Percentiles rank a stretch among this genome's conserved stretches.
These are phyloP conservation scores for Aureobasidium sp. DNA, from an alignment of 2,329 filamentous ascomycete genomes.

Conservation along the genomic window DNA sequence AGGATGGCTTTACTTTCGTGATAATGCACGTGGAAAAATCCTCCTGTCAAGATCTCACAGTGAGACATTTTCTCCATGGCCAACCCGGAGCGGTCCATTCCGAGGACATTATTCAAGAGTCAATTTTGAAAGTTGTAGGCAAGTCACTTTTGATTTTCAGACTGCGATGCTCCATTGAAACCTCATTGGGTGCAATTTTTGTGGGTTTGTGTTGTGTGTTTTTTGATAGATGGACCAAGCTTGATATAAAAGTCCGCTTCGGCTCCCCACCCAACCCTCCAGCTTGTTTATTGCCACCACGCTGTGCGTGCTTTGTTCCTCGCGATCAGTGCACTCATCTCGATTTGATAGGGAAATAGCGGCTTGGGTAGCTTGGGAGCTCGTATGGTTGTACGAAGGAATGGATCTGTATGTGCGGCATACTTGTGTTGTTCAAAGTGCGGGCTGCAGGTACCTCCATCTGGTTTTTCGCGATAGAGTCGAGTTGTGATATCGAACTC, in stretches of 20 bases:
- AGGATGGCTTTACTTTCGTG: neutral
- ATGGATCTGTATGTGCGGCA: neutral
- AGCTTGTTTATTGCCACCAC: neutral
- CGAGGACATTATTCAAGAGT: neutral
- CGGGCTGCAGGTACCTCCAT: neutral
- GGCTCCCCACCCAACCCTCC: slow-evolving; percentile 4
- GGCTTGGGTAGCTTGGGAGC: neutral
- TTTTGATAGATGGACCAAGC: neutral
- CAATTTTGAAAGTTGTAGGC: neutral
- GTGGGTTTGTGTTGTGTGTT: neutral
- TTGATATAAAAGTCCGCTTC: slow-evolving; percentile 8
- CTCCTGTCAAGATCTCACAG: neutral
- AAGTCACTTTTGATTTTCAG: neutral
- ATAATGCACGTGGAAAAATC: neutral
- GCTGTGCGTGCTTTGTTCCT: neutral
- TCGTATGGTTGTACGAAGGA: neutral
- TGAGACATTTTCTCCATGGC: neutral
- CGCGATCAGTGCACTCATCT: neutral
- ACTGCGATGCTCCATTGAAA: neutral
- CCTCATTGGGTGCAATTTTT: neutral
- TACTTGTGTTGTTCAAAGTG: neutral
- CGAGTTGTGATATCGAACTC: neutral
- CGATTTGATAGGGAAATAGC: neutral
- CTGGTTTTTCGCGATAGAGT: too few relatives aligned
- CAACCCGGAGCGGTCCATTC: neutral